Evolutionary conservation across 2,329 filamentous ascomycete species (phyloP), one percentile per base, ranked within the genome.

Genomic region (Beauveria sp.): DNA sequence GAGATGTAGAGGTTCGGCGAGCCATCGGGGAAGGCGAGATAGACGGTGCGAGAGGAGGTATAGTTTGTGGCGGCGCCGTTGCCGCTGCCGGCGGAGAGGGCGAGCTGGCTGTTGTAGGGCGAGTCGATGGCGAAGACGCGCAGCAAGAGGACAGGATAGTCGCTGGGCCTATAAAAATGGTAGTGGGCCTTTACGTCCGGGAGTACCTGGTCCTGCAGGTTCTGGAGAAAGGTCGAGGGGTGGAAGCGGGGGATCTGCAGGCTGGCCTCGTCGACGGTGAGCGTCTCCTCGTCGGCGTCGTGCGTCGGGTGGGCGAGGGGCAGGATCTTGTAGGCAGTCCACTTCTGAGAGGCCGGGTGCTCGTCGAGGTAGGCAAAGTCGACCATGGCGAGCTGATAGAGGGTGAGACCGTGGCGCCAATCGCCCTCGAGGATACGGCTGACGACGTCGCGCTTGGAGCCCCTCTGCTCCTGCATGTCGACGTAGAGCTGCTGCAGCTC

Each of bases 161-260:
- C 79, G 58, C 82, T 79, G 58, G 89, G 87, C n/a, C 87, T 84
- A 66, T 89, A 86, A 63, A 95, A 84, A 67, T 90, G 87, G 72
- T 91, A 95, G 73, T 96, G 90, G 5, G 89, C 89, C 72, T 95
- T 96, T 67, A 93, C 84, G 62, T 95, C 82, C 1, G 91, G 89
- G 1, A 90, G 79, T 20, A 92, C 82, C 69, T 93, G 87, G 46
- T 80, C 79, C 66, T 93, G 88, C 2, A 96, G 82, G 66, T 87
- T 88, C 65, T 85, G 84, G 43, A 96, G 78, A 71, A 96, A 96
- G 0, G 88, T 90, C 5, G 89, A 85, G 1, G 90, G 88, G 68
- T 96, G 90, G 68, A 95, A 90, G 18, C 88, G 86, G 12, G 91
- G 90, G 54, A 87, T 75, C 3, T 72, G 69, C 38, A 86, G 72